Percentiles rank a stretch among this genome's conserved stretches.
These are phyloP conservation scores for Diversispora eburnea DNA, from an alignment of 192 early-diverging fungal genomes.

Conservation along the genomic window DNA sequence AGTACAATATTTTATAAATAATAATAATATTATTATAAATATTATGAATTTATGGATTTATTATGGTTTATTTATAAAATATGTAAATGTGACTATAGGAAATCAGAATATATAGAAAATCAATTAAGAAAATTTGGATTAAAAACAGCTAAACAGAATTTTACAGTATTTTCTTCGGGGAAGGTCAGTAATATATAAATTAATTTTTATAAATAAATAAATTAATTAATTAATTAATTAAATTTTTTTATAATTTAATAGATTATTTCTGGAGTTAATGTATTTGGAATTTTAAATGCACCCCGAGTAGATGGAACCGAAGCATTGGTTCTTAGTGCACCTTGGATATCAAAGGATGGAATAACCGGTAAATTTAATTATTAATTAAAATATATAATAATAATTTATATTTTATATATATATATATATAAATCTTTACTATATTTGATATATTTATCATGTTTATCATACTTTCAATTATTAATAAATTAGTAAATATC, in stretches of 20 bases:
- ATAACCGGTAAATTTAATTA: not conserved
- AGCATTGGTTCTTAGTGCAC: conserved; percentile 77
- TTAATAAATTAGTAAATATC: conserved; percentile 39
- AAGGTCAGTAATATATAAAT: conserved; percentile 13
- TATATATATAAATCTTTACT: not conserved
- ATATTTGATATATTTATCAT: not conserved
- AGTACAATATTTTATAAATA: conserved; percentile 35
- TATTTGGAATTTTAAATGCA: conserved; percentile 77
- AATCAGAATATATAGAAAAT: conserved; percentile 46
- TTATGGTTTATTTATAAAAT: not conserved
- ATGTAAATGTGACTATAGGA: conserved; percentile 29
- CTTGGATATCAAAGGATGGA: conserved; percentile 65
- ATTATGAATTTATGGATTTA: not conserved
- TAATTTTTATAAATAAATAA: not conserved
- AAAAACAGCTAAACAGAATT: conserved; percentile 49
- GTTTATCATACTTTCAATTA: not conserved
- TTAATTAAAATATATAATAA: not conserved
- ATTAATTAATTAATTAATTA: not conserved
- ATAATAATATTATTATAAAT: not conserved
- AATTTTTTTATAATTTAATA: not conserved
- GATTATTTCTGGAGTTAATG: conserved; percentile 57
- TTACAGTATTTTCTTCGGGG: conserved; percentile 37
- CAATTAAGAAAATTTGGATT: conserved; percentile 52
- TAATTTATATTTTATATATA: not conserved
- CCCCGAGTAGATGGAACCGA: conserved; percentile 87